phyloP scores from a whole-genome alignment of 208 protist genomes.

The Crithidia expoeki region DNA sequence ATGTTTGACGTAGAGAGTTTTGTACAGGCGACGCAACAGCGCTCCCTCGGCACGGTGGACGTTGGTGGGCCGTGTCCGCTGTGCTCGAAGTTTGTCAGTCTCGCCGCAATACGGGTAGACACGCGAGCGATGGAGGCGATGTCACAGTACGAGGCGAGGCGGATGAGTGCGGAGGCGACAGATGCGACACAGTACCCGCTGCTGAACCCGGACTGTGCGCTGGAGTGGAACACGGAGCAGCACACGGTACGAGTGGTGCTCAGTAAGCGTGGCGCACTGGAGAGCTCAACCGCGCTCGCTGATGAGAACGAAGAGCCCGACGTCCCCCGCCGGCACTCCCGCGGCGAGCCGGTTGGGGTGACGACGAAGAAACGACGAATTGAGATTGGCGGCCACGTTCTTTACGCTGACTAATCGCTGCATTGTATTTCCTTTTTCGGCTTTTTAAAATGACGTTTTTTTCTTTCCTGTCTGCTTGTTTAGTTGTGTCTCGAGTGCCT shows the following conservation, averaged over 20 bases:
- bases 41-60: constrained; percentile 21
- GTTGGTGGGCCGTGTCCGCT: constrained; percentile 54
- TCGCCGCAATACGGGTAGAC: constrained; percentile 61
- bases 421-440: neutral
- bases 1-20: constrained; percentile 81
- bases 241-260: constrained; percentile 28
- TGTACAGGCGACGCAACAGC: constrained; percentile 55
- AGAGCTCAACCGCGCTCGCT: neutral
- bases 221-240: constrained; percentile 46
- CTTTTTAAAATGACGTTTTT: neutral
- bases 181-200: neutral
- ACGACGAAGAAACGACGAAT: constrained; percentile 48
- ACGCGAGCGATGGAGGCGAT: constrained; percentile 43
- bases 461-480: neutral
- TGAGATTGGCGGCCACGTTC: constrained; percentile 63
- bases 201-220: constrained; percentile 21
- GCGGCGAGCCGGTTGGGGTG: constrained; percentile 10
- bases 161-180: neutral
- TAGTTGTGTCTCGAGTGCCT: no score
- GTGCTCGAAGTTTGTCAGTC: constrained; percentile 36
- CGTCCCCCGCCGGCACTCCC: neutral
- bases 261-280: constrained; percentile 3
- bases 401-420: constrained; percentile 42
- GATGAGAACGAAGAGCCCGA: constrained; percentile 25
- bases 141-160: constrained; percentile 5